Base-by-base conservation (phyloP, 78 protist genomes). In the Dictyostelium capitatum region DNA sequence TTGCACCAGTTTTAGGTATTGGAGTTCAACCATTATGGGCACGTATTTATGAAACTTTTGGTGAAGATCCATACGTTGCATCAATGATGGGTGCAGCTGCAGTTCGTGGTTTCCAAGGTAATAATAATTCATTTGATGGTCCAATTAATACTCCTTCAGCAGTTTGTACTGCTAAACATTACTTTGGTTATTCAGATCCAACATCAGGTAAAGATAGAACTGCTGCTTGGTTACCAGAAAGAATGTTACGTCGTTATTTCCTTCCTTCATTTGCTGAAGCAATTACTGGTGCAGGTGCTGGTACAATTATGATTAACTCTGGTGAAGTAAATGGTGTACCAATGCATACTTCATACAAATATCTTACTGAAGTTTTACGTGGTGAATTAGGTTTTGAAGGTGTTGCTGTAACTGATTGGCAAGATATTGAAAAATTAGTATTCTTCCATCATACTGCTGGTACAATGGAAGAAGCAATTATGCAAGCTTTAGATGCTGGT, bases 351-450 rank as follows among this genome's bases (percentile, higher is more conserved):
- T 47, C 84, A 8, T 17, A 48, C 12, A 82, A 48, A 53, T 78
- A 73, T 41, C 83, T 94, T 4, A 65, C 83, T 11, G 67, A 43
- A 30, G 57, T 94, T 14, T 78, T 94, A 17, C 78, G 95, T 32
- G 79, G 72, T 91, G 93, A 94, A 73, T 51, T 94, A 37, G 73
- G 43, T 9, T 94, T 94, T 20, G 96, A 89, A 72, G 96, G 96
- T 67, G 81, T 94, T 62, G 87, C 81, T 11, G 95, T 94, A 4
- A 94, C 96, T 8, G 96, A 94, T 43, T 94, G 96, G 96, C 94
- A 59, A 64, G 96, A 94, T 78, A 94, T 90, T 73, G 53, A 37
- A 51, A 90, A 94, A 74, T 78, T 94, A 10, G 70, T 56, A n/a
- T 64, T 28, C 32, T 89, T n/a, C 83, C 96, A 94, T 72, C 89